Percentiles rank a stretch among this genome's conserved stretches.
phyloP scores from a whole-genome alignment of 2,329 filamentous ascomycete species.

The Diplodia intermedia region DNA sequence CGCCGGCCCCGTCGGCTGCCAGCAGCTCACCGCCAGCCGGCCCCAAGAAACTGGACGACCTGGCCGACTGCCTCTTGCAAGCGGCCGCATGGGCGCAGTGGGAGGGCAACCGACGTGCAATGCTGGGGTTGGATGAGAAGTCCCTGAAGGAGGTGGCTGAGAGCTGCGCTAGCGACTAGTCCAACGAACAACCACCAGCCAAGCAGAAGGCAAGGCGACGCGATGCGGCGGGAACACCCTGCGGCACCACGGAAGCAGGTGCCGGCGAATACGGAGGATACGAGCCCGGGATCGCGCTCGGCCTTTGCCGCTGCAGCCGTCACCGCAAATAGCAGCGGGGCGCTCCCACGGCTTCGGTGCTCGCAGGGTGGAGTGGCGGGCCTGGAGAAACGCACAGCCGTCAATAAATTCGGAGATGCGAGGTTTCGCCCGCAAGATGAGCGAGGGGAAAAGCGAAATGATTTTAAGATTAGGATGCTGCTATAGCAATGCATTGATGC shows the following conservation, averaged over 20 bases:
- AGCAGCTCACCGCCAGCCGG: background rate
- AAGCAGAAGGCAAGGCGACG: background rate
- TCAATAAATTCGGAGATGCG: constrained; percentile 19
- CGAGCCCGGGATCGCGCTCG: constrained; percentile 13
- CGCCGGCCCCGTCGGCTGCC: background rate
- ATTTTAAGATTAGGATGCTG: constrained; percentile 24
- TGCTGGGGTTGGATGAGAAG: constrained; percentile 34
- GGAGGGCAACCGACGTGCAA: constrained; percentile 63
- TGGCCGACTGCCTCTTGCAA: constrained; percentile 81
- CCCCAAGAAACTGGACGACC: constrained; percentile 72
- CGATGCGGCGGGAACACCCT: constrained; percentile 24
- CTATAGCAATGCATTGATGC: constrained; percentile 22
- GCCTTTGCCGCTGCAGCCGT: constrained; percentile 14
- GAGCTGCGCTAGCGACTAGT: constrained; percentile 14
- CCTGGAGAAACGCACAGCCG: constrained; percentile 12
- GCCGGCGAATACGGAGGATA: constrained; percentile 22
- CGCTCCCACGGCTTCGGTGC: background rate
- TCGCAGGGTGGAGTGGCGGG: background rate
- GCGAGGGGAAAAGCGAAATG: constrained; percentile 27
- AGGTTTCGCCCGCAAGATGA: constrained; percentile 12
- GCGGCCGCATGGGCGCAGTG: constrained; percentile 78
- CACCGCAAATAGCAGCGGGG: constrained; percentile 20
- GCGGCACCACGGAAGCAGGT: constrained; percentile 17
- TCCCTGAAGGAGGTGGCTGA: constrained; percentile 26
- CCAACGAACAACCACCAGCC: background rate